These are phyloP conservation scores for Rhododendron griersonianum DNA, from an alignment of 148 eudicot genomes.

Conservation along the genomic window DNA sequence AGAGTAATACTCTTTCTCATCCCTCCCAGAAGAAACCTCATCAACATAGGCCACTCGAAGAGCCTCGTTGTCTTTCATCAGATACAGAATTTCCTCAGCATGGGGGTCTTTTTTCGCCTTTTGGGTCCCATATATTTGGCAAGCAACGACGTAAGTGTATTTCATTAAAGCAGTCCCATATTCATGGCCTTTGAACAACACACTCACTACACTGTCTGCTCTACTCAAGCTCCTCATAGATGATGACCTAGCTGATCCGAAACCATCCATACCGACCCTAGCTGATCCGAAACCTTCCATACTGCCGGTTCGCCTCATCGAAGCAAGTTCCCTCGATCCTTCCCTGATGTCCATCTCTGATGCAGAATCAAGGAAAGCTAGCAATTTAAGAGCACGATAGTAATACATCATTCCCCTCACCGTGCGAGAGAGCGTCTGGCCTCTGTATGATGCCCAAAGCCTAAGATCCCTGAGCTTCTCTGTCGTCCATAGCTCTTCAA, in stretches of 20 bases:
- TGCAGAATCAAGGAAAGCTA: constrained; percentile 94
- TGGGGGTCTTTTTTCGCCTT: constrained; percentile 63
- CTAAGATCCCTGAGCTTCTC: constrained; percentile 58
- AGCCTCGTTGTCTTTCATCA: constrained; percentile 84
- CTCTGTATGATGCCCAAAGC: constrained; percentile 93
- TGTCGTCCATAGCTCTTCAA: constrained; percentile 52
- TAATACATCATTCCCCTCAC: constrained; percentile 99
- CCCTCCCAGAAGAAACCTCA: constrained; percentile 62
- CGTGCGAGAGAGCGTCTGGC: constrained; percentile 89
- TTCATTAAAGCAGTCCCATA: constrained; percentile 54
- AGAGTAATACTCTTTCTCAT: constrained; percentile 67
- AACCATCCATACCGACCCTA: constrained; percentile 37
- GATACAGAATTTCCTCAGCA: constrained; percentile 75
- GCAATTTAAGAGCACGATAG: constrained; percentile 87
- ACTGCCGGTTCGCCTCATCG: constrained; percentile 46
- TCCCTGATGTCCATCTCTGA: constrained; percentile 92
- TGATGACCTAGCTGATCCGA: constrained; percentile 35
- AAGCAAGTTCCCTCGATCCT: constrained; percentile 61
- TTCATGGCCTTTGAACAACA: constrained; percentile 46
- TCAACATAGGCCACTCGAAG: constrained; percentile 97
- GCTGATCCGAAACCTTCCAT: constrained; percentile 35
- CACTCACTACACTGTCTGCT: constrained; percentile 32
- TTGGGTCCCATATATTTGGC: constrained; percentile 52
- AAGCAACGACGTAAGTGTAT: constrained; percentile 54
- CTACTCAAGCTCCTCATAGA: constrained; percentile 52